Evolutionary conservation across 805 yeast species (phyloP), one percentile per base, ranked within the genome.

Genomic region (Saturnispora mendoncae): DNA sequence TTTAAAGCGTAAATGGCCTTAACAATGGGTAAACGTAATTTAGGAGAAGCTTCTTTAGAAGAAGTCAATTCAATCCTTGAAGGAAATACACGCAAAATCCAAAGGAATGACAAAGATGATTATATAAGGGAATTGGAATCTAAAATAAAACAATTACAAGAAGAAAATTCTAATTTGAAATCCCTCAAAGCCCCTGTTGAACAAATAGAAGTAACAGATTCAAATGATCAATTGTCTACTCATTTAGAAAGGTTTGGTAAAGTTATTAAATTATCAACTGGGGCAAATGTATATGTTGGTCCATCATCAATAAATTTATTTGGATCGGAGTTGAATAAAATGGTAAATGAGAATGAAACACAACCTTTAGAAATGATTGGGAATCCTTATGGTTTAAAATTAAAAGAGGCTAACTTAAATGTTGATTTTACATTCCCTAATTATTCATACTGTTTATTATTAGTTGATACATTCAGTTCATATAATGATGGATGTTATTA

Each of bases 401-500:
- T 4, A 32, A 4, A 6, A 3, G n/a, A 6, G 5, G 19, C 24
- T 6, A 9, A 5, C 4, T 17, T 79, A 5, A 70, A 80, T 18
- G 84, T 80, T 19, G 78, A 80, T 51, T 80, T 81, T 54, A 72
- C 84, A 0, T 62, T 83, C 14, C 94, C 94, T 1, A 76, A 85
- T 12, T 82, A 80, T 48, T 74, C 84, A 3, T 81, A 82, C 56
- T 87, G 90, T 6, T 72, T 80, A 72, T 57, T 80, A 12, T 61
- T 83, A 37, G 83, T 83, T 10, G 90, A 83, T 54, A 78, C 85
- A 0, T 83, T 83, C 50, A 72, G 83, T 40, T 79, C 80, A 39
- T 83, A 81, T 57, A 83, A 83, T 51, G 92, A 82, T 58, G 92
- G 88, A 1, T 83, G 94, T 51, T 83, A 83, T 56, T 83, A 83